A percentile compares a stretch with the other conserved stretches of the same genome.
Evolutionary conservation across 139 green algal species (phyloP).

Genomic region (Closterium sp.): DNA sequence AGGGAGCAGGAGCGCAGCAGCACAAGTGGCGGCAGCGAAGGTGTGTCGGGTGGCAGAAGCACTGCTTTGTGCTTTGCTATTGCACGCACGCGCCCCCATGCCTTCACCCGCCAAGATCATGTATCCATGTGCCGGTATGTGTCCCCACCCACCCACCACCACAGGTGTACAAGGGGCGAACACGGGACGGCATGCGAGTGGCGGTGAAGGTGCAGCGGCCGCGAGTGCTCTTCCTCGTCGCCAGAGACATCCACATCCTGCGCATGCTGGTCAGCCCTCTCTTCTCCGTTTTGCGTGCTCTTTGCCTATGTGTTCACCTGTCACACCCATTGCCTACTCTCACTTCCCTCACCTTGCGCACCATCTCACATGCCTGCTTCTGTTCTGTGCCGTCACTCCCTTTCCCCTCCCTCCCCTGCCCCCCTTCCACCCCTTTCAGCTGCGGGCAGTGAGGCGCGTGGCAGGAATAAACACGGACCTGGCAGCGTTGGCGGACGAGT

Average conservation of each 20-base stretch:
- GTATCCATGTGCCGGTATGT: not conserved
- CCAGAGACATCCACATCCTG: constrained; percentile 50
- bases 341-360: not conserved
- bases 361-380: not conserved
- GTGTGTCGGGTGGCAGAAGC: not conserved
- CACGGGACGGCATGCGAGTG: constrained; percentile 77
- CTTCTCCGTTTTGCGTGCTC: not conserved
- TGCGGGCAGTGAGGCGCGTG: constrained; percentile 8
- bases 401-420: not conserved
- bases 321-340: not conserved
- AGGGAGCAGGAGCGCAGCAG: not conserved
- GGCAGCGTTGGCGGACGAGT: constrained; percentile 82
- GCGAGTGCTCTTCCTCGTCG: constrained; percentile 77
- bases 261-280: not conserved
- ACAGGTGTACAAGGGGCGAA: constrained; percentile 53
- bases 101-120: too few species aligned
- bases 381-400: too few species aligned
- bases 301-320: not conserved
- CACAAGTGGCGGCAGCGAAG: not conserved
- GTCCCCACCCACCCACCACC: not conserved
- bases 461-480: constrained; percentile 26
- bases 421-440: not conserved
- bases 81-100: too few species aligned
- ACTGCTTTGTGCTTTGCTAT: not conserved
- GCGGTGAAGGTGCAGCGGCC: constrained; percentile 91